These are phyloP conservation scores for Mycosphaerella arachidis DNA, from an alignment of 2,329 filamentous ascomycete genomes.

Conservation along the genomic window DNA sequence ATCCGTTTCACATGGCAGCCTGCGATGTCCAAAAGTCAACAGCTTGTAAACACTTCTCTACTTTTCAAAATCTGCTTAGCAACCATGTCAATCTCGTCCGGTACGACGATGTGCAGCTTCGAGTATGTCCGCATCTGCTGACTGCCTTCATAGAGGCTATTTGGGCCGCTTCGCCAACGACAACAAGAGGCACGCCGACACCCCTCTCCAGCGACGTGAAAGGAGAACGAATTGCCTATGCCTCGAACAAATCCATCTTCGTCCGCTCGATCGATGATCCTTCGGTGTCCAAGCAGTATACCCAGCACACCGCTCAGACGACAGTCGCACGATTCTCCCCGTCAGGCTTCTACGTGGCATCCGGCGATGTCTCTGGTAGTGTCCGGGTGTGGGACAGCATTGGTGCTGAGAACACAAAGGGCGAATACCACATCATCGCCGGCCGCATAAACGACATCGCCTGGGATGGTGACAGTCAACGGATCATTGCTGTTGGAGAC, in stretches of 20 bases:
- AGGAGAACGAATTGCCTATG: conserved; percentile 88
- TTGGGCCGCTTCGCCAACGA: conserved; percentile 79
- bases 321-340: conserved; percentile 93
- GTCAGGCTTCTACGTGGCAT: conserved; percentile 90
- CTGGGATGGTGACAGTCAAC: conserved; percentile 95
- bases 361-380: conserved; percentile 76
- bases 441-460: conserved; percentile 94
- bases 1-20: background rate
- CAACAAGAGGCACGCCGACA: conserved; percentile 79
- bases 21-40: background rate
- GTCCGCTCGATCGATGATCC: conserved; percentile 91
- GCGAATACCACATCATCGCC: conserved; percentile 90
- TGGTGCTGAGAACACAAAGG: conserved; percentile 82
- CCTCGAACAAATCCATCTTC: conserved; percentile 94
- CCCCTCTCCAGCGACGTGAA: conserved; percentile 83
- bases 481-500: conserved; percentile 92
- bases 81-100: conserved; percentile 25
- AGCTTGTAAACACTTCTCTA: background rate
- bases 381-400: conserved; percentile 90
- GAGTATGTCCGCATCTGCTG: background rate
- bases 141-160: conserved; percentile 55
- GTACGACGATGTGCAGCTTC: conserved; percentile 4
- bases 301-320: conserved; percentile 79
- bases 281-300: conserved; percentile 81
- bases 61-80: background rate